These are phyloP conservation scores for Daldinia bambusicola DNA, from an alignment of 495 filamentous ascomycete genomes.

Conservation along the genomic window DNA sequence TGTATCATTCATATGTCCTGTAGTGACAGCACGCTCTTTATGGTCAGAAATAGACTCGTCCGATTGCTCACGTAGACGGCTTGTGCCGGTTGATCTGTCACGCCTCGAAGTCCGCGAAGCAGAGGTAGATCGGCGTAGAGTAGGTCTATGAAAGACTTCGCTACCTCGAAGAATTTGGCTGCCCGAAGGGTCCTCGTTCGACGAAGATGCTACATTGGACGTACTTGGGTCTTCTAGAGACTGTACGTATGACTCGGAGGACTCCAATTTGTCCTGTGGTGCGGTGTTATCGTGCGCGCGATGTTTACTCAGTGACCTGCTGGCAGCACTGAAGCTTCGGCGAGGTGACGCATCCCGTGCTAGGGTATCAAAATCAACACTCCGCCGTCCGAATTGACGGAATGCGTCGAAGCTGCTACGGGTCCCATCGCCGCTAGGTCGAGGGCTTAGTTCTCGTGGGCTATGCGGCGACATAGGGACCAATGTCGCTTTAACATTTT, in stretches of 20 bases:
- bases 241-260: slow-evolving; percentile 81
- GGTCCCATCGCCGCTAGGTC: slow-evolving; percentile 56
- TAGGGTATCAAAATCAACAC: slow-evolving; percentile 59
- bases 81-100: slow-evolving; percentile 31
- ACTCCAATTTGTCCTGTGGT: slow-evolving; percentile 66
- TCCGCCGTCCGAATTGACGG: slow-evolving; percentile 60
- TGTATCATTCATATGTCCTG: slow-evolving; percentile 51
- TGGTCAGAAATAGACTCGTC: slow-evolving; percentile 22
- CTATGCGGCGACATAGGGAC: slow-evolving; percentile 63
- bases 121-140: slow-evolving; percentile 64
- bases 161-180: slow-evolving; percentile 90
- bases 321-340: slow-evolving; percentile 68
- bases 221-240: slow-evolving; percentile 75
- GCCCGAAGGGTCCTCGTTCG: slow-evolving; percentile 82
- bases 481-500: slow-evolving; percentile 73
- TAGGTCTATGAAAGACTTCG: slow-evolving; percentile 89
- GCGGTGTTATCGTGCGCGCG: slow-evolving; percentile 53
- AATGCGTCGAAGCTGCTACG: slow-evolving; percentile 56
- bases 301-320: slow-evolving; percentile 59
- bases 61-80: slow-evolving; percentile 26
- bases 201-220: slow-evolving; percentile 75
- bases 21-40: slow-evolving; percentile 47
- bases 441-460: slow-evolving; percentile 61
- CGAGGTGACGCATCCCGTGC: slow-evolving; percentile 53
- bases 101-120: slow-evolving; percentile 44